A percentile compares a stretch with the other conserved stretches of the same genome.
Conservation (phyloP, 352 stramenopile species). For the Globisporangium canariense region DNA sequence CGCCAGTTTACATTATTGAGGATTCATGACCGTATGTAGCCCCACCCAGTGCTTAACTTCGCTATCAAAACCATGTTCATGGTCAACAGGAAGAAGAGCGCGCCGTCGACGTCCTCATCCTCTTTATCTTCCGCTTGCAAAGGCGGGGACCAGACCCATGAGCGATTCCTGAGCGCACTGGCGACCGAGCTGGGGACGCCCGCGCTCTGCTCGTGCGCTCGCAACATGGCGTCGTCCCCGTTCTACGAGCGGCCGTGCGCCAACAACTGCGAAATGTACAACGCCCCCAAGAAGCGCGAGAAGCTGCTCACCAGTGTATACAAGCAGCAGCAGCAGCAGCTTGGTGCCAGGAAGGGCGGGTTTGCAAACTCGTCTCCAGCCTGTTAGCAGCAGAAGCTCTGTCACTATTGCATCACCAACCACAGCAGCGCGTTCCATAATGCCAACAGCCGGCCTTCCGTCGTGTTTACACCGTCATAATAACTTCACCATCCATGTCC, state of each 20-base stretch:
- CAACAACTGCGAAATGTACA: conserved; percentile 75
- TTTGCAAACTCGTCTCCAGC: neutral
- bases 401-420: conserved; percentile 12
- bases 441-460: neutral
- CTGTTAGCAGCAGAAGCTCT: neutral
- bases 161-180: conserved; percentile 49
- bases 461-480: conserved; percentile 73
- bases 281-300: conserved; percentile 55
- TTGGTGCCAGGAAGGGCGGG: neutral
- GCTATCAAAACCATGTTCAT: neutral
- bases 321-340: conserved; percentile 44
- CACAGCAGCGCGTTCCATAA: too few species aligned
- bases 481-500: conserved; percentile 63
- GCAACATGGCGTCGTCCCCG: conserved; percentile 16
- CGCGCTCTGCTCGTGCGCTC: conserved; percentile 49
- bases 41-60: neutral
- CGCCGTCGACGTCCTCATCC: neutral
- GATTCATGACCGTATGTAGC: neutral
- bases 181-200: conserved; percentile 46
- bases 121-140: conserved; percentile 9
- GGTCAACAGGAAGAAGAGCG: conserved; percentile 20
- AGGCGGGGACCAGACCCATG: conserved; percentile 18
- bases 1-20: too few species aligned
- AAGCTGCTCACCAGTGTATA: conserved; percentile 49
- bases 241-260: conserved; percentile 32